These are phyloP conservation scores for Euphorbia corollata DNA, from an alignment of 441 rosid species.

Conservation along the genomic window DNA sequence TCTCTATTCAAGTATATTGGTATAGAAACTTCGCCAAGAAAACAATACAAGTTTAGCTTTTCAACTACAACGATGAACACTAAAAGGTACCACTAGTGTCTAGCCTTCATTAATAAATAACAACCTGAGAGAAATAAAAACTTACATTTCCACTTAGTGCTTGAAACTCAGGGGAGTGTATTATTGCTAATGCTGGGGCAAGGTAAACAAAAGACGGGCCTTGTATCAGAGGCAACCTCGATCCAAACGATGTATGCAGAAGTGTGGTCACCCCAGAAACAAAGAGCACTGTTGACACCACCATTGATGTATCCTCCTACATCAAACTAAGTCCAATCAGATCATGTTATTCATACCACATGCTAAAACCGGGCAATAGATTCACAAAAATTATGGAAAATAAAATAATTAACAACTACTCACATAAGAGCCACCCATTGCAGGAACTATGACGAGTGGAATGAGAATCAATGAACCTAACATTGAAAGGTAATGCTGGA, in stretches of 20 bases:
- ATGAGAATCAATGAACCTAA: conserved; percentile 81
- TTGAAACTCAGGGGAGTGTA: conserved; percentile 85
- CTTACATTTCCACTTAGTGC: conserved; percentile 83
- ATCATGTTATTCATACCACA: conserved; percentile 13
- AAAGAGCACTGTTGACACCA: conserved; percentile 81
- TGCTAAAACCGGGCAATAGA: neutral
- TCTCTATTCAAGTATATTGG: neutral
- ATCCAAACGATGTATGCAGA: conserved; percentile 78
- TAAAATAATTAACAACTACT: conserved; percentile 29
- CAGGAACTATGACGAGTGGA: conserved; percentile 92
- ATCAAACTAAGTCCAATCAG: conserved; percentile 40
- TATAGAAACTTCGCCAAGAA: neutral
- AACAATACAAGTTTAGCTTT: neutral
- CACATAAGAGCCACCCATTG: conserved; percentile 94
- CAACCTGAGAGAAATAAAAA: conserved; percentile 11
- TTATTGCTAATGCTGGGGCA: conserved; percentile 81
- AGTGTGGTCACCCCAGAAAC: conserved; percentile 83
- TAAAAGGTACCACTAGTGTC: neutral
- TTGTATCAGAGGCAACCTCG: conserved; percentile 90
- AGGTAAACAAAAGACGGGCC: conserved; percentile 91
- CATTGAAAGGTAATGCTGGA: conserved; percentile 89
- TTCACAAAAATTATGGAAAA: conserved; percentile 16
- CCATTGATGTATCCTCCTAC: conserved; percentile 81
- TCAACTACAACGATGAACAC: neutral
- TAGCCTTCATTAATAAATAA: neutral